phyloP scores from a whole-genome alignment of 2,329 filamentous ascomycete genomes.

The Purpureocillium takamizusanense region DNA sequence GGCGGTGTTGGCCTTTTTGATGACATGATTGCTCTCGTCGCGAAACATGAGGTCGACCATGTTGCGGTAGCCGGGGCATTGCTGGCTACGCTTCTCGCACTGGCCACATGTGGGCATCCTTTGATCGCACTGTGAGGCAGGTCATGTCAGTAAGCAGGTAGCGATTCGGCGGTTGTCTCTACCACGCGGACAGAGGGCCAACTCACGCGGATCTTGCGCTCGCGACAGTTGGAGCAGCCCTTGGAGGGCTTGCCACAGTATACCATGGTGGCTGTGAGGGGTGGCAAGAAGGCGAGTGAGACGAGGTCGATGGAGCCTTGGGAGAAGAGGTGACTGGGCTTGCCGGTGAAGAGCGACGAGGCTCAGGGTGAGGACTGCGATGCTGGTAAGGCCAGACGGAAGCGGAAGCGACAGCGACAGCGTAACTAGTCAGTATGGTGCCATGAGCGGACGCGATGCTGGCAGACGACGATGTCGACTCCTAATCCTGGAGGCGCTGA shows the following conservation, averaged over 20 bases:
- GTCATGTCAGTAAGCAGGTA: background rate
- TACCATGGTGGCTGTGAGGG: slow-evolving; percentile 30
- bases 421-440: no score
- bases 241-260: slow-evolving; percentile 50
- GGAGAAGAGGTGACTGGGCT: no score
- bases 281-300: no score
- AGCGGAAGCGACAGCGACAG: no score
- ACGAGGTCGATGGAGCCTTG: no score
- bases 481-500: no score
- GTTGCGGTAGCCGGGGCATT: slow-evolving; percentile 47
- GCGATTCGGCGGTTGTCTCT: no score
- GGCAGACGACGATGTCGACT: background rate
- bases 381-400: no score
- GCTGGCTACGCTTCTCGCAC: slow-evolving; percentile 40
- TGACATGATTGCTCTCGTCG: slow-evolving; percentile 46
- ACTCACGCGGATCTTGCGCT: slow-evolving; percentile 47
- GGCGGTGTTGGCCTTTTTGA: slow-evolving; percentile 36
- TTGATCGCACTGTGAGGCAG: slow-evolving; percentile 39
- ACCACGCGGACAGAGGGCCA: no score
- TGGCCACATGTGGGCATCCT: slow-evolving; percentile 42
- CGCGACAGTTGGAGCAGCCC: slow-evolving; percentile 45
- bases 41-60: slow-evolving; percentile 49
- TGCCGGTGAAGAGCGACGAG: no score
- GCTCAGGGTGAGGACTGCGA: no score
- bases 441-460: slow-evolving; percentile 1